Percentiles rank a stretch among this genome's conserved stretches.
phyloP scores from a whole-genome alignment of 2,329 filamentous ascomycete genomes.

The Colletotrichum sp. region DNA sequence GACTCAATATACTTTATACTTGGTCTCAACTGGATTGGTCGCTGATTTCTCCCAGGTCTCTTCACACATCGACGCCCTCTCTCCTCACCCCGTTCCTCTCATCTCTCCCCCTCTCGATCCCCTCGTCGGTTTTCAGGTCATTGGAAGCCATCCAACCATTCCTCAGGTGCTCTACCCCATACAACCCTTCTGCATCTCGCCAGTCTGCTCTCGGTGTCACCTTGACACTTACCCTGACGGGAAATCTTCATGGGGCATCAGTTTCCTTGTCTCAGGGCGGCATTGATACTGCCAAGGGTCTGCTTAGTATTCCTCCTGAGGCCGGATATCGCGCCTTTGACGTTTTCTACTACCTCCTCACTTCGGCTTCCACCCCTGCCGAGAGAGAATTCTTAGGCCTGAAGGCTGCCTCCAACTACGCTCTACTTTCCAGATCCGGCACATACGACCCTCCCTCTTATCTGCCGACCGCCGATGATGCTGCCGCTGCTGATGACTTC shows the following conservation, averaged over 20 bases:
- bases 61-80: conserved; percentile 88
- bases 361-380: conserved; percentile 85
- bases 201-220: conserved; percentile 83
- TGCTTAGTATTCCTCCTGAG: conserved; percentile 81
- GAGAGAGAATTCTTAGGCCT: conserved; percentile 90
- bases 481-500: conserved; percentile 92
- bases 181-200: conserved; percentile 83
- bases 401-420: conserved; percentile 77
- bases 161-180: conserved; percentile 83
- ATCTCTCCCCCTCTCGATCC: conserved; percentile 80
- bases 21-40: neutral
- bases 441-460: conserved; percentile 89
- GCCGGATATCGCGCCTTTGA: conserved; percentile 91
- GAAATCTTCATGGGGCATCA: conserved; percentile 76
- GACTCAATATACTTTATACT: conserved; percentile 30
- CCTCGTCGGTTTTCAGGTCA: conserved; percentile 76
- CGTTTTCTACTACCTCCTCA: conserved; percentile 96
- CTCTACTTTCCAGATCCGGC: conserved; percentile 79
- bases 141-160: conserved; percentile 86
- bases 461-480: conserved; percentile 90
- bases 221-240: conserved; percentile 81
- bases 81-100: conserved; percentile 81
- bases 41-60: conserved; percentile 62
- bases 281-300: conserved; percentile 81
- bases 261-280: conserved; percentile 85